phyloP scores from a whole-genome alignment of 106 monocot genomes.

The Xerophyta viscosa region DNA sequence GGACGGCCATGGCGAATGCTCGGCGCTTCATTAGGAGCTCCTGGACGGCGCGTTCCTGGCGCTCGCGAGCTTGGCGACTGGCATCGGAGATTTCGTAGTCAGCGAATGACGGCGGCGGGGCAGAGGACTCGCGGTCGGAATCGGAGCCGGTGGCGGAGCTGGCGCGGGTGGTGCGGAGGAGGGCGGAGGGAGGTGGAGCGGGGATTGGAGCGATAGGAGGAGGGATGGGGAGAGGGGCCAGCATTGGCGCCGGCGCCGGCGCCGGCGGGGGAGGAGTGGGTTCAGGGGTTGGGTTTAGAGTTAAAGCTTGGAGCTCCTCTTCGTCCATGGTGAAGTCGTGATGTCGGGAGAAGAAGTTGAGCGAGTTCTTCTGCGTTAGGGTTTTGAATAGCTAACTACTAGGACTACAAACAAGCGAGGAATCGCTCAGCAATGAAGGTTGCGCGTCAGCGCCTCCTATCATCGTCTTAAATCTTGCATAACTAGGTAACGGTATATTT shows the following conservation, averaged over 20 bases:
- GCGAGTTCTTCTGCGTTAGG: too few relatives aligned
- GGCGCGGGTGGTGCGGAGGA: slow-evolving; percentile 3
- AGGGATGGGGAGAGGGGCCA: slow-evolving; percentile 17
- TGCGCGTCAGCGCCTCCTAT: too few relatives aligned
- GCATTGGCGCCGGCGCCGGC: not conserved
- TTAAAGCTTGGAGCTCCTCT: slow-evolving; percentile 17
- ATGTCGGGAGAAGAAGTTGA: too few relatives aligned
- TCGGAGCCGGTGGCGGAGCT: slow-evolving; percentile 13
- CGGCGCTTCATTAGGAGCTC: slow-evolving; percentile 82
- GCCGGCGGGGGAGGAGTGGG: not conserved
- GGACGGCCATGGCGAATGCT: slow-evolving; percentile 91
- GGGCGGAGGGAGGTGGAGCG: slow-evolving; percentile 16
- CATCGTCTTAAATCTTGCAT: too few relatives aligned
- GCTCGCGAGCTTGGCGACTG: slow-evolving; percentile 68
- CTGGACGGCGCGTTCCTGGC: slow-evolving; percentile 75
- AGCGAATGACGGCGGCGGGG: slow-evolving; percentile 14
- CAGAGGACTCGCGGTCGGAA: slow-evolving; percentile 40
- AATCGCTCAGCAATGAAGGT: too few relatives aligned
- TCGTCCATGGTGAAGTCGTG: slow-evolving; percentile 35
- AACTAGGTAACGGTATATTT: too few relatives aligned
- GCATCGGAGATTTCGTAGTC: slow-evolving; percentile 87
- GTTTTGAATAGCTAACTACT: too few relatives aligned
- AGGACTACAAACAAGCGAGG: too few relatives aligned
- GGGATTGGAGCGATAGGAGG: slow-evolving; percentile 47
- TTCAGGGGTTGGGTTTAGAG: slow-evolving; percentile 12